phyloP scores from a whole-genome alignment of 2,329 filamentous ascomycete species.

The Bipolaris zeicola region DNA sequence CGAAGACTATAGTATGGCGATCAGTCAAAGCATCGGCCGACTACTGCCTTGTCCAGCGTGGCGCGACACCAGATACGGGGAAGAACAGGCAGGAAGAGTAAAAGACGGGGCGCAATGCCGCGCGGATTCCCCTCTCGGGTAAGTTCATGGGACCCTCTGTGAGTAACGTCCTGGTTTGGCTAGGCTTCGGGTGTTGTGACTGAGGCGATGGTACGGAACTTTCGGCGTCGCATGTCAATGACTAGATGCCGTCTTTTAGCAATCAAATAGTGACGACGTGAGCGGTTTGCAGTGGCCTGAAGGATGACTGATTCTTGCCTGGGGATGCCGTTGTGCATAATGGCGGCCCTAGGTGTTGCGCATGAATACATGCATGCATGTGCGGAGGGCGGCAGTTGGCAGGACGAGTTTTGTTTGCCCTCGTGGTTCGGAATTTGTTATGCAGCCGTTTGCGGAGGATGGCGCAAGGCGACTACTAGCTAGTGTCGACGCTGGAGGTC shows the following conservation, averaged over 20 bases:
- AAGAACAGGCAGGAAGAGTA: conserved; percentile 8
- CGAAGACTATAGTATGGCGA: conserved; percentile 27
- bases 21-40: conserved; percentile 15
- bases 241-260: conserved; percentile 18
- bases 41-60: conserved; percentile 14
- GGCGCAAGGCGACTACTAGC: conserved; percentile 9
- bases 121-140: conserved; percentile 22
- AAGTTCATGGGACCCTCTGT: conserved; percentile 11
- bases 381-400: background rate
- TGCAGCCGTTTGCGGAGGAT: conserved; percentile 15
- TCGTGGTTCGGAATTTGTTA: conserved; percentile 16
- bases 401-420: background rate
- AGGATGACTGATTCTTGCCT: too few relatives aligned
- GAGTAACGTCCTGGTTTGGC: conserved; percentile 13
- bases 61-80: conserved; percentile 11
- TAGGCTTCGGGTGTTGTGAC: conserved; percentile 15
- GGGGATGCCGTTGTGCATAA: too few relatives aligned
- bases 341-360: too few relatives aligned
- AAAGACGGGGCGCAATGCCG: conserved; percentile 27
- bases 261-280: conserved; percentile 2
- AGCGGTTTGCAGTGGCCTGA: background rate
- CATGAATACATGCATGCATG: background rate
- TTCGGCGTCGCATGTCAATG: conserved; percentile 24
- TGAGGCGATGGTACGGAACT: conserved; percentile 10
- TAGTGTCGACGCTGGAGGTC: conserved; percentile 24